Evolutionary conservation across 306 rosid species (phyloP), one percentile per base, ranked within the genome.

Genomic region (Vigna reflexopilosa): DNA sequence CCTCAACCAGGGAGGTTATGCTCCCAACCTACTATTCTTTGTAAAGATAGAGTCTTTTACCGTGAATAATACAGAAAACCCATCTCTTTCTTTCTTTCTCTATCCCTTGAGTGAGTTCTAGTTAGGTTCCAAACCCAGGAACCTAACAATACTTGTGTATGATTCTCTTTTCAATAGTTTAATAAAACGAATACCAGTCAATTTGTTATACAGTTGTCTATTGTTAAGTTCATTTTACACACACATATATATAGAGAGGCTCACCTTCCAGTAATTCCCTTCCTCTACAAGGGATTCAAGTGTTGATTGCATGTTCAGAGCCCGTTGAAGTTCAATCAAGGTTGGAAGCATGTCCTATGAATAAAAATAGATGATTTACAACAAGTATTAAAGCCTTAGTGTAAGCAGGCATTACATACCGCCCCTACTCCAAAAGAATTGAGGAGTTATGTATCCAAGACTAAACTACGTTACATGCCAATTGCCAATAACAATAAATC

Each of bases 241-340:
- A 40, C 47, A 42, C 12, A 42, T 8, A 40, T 13, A 9, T 9
- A 42, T 2, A 79, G 4, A 80, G 65, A 59, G 42, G 72, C 87
- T 84, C 85, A 93, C 99, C 97, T 90, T 91, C 86, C 93, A 93
- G 83, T 96, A 96, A 86, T 93, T 83, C 80, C 97, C 98, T 82
- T 93, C 97, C 84, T 89, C 96, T 67, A 83, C 97, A 80, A 96
- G 96, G 22, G 82, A 86, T 81, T 93, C 99, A 65, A 96, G 99
- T 76, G 91, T 73, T 19, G 91, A 87, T 86, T 91, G 98, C 98
- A 96, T 93, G 81, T 85, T 84, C 83, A 86, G 61, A 51, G 91
- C 96, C 89, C 89, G 96, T 50, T 72, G 84, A 85, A 96, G 97
- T 83, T 96, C 99, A 58, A 73, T 80, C 83, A 96, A 84, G 78